Conservation (phyloP, 2,329 filamentous ascomycete genomes). For the Trichoderma arundinaceum region DNA sequence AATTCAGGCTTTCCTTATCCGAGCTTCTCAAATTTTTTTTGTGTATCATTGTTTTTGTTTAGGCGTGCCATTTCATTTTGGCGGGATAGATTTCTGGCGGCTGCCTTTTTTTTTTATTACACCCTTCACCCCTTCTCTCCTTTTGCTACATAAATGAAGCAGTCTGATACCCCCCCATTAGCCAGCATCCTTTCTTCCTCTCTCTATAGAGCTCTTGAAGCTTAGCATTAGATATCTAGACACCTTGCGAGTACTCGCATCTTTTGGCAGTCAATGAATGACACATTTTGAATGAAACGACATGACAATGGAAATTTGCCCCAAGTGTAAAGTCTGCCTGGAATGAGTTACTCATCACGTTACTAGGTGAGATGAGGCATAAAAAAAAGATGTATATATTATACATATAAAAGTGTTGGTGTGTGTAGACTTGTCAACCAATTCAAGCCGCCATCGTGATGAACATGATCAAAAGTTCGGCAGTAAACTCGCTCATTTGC, state of each 20-base stretch:
- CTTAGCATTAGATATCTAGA: conserved; percentile 11
- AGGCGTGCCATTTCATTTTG: neutral
- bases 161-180: conserved; percentile 19
- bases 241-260: neutral
- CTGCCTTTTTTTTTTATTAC: neutral
- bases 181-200: neutral
- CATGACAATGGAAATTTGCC: neutral
- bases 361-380: neutral
- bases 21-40: neutral
- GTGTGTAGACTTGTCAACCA: too few species aligned
- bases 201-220: neutral
- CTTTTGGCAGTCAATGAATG: neutral
- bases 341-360: neutral
- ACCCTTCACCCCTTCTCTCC: neutral
- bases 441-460: too few species aligned
- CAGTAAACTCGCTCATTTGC: too few species aligned
- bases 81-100: conserved; percentile 1
- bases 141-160: neutral
- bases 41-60: neutral
- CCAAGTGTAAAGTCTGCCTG: too few species aligned
- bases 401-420: too few species aligned
- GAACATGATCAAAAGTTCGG: too few species aligned
- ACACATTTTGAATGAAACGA: neutral
- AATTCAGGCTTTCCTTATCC: neutral
- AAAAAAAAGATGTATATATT: neutral